A percentile compares a stretch with the other conserved stretches of the same genome.
Conservation (phyloP, 2,329 filamentous ascomycete genomes). For the Xylaria sp. region DNA sequence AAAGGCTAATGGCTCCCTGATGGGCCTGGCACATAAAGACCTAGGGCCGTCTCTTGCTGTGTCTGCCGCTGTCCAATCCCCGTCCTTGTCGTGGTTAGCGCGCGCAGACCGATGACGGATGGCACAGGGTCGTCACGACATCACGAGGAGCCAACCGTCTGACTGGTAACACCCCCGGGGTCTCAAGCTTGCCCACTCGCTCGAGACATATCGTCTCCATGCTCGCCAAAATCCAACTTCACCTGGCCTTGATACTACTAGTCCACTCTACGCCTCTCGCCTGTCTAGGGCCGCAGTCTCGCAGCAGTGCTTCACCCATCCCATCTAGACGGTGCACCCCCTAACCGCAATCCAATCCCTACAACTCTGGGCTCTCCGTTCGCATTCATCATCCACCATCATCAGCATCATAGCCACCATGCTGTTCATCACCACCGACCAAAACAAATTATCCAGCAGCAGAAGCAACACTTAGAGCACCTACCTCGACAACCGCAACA, state of each 20-base stretch:
- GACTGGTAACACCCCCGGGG: slow-evolving; percentile 29
- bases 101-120: slow-evolving; percentile 42
- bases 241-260: slow-evolving; percentile 8
- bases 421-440: not conserved
- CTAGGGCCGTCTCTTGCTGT: slow-evolving; percentile 10
- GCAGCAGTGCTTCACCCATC: not conserved
- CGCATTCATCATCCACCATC: slow-evolving; percentile 11
- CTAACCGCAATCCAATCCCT: not conserved
- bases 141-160: slow-evolving; percentile 41
- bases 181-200: slow-evolving; percentile 6
- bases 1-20: not conserved
- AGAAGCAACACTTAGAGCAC: not conserved
- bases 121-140: slow-evolving; percentile 37
- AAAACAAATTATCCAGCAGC: not conserved
- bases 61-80: slow-evolving; percentile 25
- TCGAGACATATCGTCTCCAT: slow-evolving; percentile 12
- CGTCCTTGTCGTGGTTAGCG: slow-evolving; percentile 25
- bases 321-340: not conserved
- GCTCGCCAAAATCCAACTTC: slow-evolving; percentile 1
- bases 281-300: not conserved
- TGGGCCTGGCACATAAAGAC: not conserved
- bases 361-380: slow-evolving; percentile 1
- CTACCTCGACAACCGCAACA: slow-evolving; percentile 19
- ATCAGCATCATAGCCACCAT: not conserved
- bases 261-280: not conserved